Evolutionary conservation across 2,329 filamentous ascomycete genomes (phyloP), one percentile per base, ranked within the genome.

Genomic region (Triangularia setosa): DNA sequence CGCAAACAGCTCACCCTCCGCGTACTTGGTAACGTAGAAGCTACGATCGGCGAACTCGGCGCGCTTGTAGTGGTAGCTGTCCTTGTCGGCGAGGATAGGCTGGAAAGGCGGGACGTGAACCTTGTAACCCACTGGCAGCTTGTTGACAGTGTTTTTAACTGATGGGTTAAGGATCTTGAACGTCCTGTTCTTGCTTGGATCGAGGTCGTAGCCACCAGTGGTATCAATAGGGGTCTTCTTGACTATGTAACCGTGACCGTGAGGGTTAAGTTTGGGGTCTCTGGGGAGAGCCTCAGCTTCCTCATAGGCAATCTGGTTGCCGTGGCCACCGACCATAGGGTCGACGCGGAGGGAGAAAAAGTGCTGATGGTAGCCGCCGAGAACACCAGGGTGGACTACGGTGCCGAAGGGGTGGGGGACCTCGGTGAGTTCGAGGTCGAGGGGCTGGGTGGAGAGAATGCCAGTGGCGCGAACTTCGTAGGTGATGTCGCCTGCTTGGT

Each of bases 351-450:
- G 79, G 3, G 84, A 87, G 77, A 93, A 92, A 74, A 92, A 90
- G 75, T 93, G 90, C 73, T 93, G 90, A 72, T 93, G 90, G 75
- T 90, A 87, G 0, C 81, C 79, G 2, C 88, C 89, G 33, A 92
- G 77, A 0, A 85, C 84, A 1, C 87, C 86, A 0, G 83, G 80
- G 9, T 81, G 80, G 1, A 91, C 87, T 2, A 89, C 82, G 62
- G 85, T 90, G 30, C 84, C 84, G 70, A 81, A 87, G 2, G 78
- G 77, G 27, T 77, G 78, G 1, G 73, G 71, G 1, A 78, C 81
- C 67, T 83, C 82, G 48, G 82, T 81, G 0, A 81, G 73, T 40
- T 85, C 82, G 60, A 87, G 85, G 69, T 85, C 81, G 58, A 86
- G 78, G 0, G 76, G 69, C 64, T 75, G 69, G 3, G 83, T 83